A percentile compares a stretch with the other conserved stretches of the same genome.
phyloP scores from a whole-genome alignment of 495 filamentous ascomycete genomes.

The Hypoxylon rickii region DNA sequence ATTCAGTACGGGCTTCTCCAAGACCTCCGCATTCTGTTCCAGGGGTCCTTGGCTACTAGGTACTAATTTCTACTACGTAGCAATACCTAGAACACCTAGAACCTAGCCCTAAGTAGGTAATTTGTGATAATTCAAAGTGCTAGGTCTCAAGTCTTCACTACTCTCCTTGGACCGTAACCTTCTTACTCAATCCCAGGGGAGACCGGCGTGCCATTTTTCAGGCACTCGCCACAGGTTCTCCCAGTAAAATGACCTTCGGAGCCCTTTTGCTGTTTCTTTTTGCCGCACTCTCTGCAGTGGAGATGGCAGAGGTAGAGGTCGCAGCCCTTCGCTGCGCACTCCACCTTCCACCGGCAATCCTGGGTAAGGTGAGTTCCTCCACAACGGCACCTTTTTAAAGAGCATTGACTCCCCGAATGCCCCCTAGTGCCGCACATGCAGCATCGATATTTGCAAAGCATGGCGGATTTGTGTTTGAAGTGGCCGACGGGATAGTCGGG shows the following conservation, averaged over 20 bases:
- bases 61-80: no score
- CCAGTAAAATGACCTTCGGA: constrained; percentile 34
- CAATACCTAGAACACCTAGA: neutral
- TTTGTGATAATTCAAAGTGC: no score
- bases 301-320: constrained; percentile 41
- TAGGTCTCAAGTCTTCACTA: no score
- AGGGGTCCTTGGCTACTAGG: no score
- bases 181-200: neutral
- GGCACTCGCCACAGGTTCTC: constrained; percentile 39
- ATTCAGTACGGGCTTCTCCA: no score
- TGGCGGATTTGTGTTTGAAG: constrained; percentile 40
- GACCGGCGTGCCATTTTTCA: constrained; percentile 28
- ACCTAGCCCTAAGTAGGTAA: no score
- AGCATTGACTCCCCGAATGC: constrained; percentile 43
- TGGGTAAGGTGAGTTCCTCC: constrained; percentile 44
- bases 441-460: constrained; percentile 43
- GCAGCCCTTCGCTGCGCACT: constrained; percentile 39
- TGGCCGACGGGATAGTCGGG: constrained; percentile 18
- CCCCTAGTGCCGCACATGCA: constrained; percentile 48
- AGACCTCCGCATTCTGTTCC: no score
- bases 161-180: no score
- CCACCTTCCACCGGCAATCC: constrained; percentile 46
- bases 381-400: constrained; percentile 38
- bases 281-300: constrained; percentile 44
- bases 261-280: constrained; percentile 36